Evolutionary conservation across 495 filamentous ascomycete species (phyloP).

Genomic region (Penicillium goetzii): DNA sequence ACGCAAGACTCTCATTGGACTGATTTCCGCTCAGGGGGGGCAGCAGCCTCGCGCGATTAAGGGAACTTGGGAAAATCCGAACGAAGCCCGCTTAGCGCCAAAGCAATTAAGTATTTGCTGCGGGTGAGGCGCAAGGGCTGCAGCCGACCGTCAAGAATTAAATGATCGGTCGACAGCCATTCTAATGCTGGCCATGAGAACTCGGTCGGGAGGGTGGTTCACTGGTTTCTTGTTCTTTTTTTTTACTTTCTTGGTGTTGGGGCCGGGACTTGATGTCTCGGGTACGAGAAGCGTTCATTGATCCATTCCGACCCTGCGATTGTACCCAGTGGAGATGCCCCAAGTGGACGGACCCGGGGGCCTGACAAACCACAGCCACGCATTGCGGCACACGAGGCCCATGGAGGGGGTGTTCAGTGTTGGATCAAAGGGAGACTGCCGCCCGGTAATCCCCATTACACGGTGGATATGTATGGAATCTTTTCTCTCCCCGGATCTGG

Average conservation of each 20-base stretch:
- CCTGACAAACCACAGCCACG: constrained; percentile 24
- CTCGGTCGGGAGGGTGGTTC: neutral
- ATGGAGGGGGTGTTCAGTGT: constrained; percentile 10
- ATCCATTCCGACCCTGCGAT: constrained; percentile 6
- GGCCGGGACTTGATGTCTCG: constrained; percentile 1
- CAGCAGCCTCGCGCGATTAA: constrained; percentile 1
- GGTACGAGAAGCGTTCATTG: constrained; percentile 1
- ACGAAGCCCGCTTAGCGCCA: constrained; percentile 3
- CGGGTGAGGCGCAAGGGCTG: constrained; percentile 6
- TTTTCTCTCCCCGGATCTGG: neutral
- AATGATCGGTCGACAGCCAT: neutral
- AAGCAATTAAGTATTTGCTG: neutral
- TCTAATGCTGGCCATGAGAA: neutral
- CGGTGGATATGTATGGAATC: neutral
- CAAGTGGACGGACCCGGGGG: constrained; percentile 10
- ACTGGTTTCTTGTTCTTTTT: neutral
- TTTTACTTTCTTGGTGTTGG: neutral
- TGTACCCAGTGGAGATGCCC: constrained; percentile 8
- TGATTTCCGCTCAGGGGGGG: constrained; percentile 25
- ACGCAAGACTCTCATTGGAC: constrained; percentile 20
- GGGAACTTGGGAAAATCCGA: neutral
- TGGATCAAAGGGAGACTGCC: constrained; percentile 12
- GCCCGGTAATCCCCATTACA: constrained; percentile 3
- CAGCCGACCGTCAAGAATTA: constrained; percentile 4
- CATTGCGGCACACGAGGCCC: constrained; percentile 22